Conservation (phyloP, 1,139 yeast genomes). For the Barnettozyma hawaiiensis region DNA sequence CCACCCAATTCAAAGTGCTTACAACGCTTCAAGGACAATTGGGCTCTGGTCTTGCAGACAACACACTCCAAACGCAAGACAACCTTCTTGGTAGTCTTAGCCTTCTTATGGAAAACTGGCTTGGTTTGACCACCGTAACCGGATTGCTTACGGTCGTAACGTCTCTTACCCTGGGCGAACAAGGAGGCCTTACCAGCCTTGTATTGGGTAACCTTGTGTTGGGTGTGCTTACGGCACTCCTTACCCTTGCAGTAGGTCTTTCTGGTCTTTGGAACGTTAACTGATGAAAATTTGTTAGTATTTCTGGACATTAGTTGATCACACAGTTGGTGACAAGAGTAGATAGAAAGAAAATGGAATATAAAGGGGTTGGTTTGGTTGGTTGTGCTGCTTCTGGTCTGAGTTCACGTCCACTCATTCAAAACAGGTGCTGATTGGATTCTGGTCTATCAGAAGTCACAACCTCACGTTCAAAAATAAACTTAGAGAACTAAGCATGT, state of each 20-base stretch:
- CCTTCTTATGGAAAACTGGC: constrained; percentile 99
- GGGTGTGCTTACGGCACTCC: constrained; percentile 99
- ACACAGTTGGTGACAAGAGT: too few species aligned
- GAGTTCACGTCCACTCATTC: too few species aligned
- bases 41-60: constrained; percentile 97
- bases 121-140: constrained; percentile 99
- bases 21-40: constrained; percentile 98
- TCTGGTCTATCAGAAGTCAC: too few species aligned
- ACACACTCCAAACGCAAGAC: constrained; percentile 99
- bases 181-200: constrained; percentile 99
- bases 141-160: constrained; percentile 99
- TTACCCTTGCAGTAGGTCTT: constrained; percentile 99
- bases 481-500: too few species aligned
- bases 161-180: constrained; percentile 99
- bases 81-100: constrained; percentile 99
- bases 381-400: too few species aligned
- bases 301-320: too few species aligned
- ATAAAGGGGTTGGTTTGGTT: too few species aligned
- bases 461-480: too few species aligned
- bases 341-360: background rate
- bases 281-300: constrained; percentile 41
- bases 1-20: constrained; percentile 99
- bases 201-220: constrained; percentile 99
- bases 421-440: too few species aligned
- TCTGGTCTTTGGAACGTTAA: constrained; percentile 99